These are phyloP conservation scores for Osmanthus fragrans DNA, from an alignment of 257 asterid species.

Conservation along the genomic window DNA sequence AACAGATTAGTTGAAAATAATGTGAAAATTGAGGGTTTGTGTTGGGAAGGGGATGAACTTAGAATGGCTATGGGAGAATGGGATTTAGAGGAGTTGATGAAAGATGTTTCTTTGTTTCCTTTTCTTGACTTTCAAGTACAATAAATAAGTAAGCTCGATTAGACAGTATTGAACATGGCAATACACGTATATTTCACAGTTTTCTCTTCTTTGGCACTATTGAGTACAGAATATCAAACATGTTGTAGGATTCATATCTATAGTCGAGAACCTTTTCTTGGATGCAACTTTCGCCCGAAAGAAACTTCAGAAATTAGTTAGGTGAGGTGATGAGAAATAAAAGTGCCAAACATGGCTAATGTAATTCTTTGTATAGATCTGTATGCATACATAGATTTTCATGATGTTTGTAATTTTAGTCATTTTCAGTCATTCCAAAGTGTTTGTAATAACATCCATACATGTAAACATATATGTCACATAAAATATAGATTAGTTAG, in stretches of 20 bases:
- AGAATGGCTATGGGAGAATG: conserved; percentile 46
- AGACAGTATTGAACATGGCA: background rate
- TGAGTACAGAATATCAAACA: background rate
- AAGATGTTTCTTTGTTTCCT: conserved; percentile 57
- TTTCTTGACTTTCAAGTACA: conserved; percentile 48
- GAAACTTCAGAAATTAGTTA: background rate
- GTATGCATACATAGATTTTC: background rate
- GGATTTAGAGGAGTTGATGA: conserved; percentile 70
- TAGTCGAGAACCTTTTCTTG: background rate
- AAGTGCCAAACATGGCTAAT: background rate
- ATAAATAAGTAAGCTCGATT: background rate
- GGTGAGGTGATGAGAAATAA: background rate
- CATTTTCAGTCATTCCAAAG: background rate
- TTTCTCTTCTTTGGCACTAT: background rate
- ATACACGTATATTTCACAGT: background rate
- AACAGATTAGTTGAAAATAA: conserved; percentile 31
- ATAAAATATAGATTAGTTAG: background rate
- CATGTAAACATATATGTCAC: background rate
- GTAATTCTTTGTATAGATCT: background rate
- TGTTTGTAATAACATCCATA: background rate
- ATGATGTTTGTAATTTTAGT: background rate
- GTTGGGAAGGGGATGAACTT: conserved; percentile 45
- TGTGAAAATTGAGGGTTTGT: conserved; percentile 48
- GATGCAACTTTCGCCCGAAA: background rate
- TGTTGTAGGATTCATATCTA: background rate